A percentile compares a stretch with the other conserved stretches of the same genome.
Evolutionary conservation across 2,329 filamentous ascomycete species (phyloP).

Genomic region (Ophiostoma ips): DNA sequence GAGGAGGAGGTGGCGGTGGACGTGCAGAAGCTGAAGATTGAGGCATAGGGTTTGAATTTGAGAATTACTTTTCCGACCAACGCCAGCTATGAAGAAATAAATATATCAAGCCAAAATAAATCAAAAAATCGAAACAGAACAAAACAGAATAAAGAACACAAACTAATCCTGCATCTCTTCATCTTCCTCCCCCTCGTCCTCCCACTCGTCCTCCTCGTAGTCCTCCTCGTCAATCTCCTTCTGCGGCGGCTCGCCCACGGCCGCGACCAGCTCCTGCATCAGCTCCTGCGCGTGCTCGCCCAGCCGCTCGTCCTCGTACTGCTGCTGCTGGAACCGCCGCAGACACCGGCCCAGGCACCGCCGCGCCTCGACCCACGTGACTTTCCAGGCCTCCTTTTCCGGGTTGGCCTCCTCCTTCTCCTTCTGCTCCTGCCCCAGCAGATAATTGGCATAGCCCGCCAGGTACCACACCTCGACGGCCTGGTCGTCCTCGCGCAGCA

Average conservation of each 20-base stretch:
- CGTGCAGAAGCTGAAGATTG: conserved; percentile 59
- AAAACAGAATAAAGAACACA: not conserved
- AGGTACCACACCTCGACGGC: conserved; percentile 97
- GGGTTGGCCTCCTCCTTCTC: not conserved
- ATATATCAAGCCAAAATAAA: not conserved
- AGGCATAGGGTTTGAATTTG: conserved; percentile 20
- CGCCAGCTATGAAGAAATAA: not conserved
- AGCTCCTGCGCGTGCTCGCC: conserved; percentile 64
- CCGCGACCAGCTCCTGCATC: conserved; percentile 45
- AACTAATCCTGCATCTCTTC: conserved; percentile 13
- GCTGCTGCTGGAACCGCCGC: conserved; percentile 60
- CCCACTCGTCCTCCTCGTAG: conserved; percentile 38
- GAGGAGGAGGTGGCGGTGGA: conserved; percentile 52
- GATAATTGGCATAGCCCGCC: conserved; percentile 82
- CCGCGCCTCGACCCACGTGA: conserved; percentile 58
- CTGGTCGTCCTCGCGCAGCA: conserved; percentile 79
- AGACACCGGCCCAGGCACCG: conserved; percentile 74
- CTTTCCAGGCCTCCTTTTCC: conserved; percentile 35
- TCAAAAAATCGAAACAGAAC: not conserved
- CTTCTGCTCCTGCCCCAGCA: conserved; percentile 42
- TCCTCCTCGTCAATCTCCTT: conserved; percentile 37
- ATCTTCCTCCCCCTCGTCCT: conserved; percentile 28
- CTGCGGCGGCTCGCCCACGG: conserved; percentile 45
- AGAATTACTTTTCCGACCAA: not conserved
- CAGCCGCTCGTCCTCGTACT: conserved; percentile 75